Conservation (phyloP, 306 rosid genomes). For the Vigna radiata region DNA sequence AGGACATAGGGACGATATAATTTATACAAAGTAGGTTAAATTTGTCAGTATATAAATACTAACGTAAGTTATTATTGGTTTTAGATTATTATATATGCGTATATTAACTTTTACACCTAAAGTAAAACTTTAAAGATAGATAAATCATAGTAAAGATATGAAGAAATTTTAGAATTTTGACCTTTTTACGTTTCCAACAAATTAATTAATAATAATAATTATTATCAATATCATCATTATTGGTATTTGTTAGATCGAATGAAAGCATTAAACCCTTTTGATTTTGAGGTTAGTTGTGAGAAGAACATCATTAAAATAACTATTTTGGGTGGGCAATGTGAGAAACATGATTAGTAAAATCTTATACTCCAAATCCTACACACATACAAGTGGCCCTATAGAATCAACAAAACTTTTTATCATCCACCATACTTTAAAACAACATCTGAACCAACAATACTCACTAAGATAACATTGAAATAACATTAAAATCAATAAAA, state of each 20-base stretch:
- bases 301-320: conserved; percentile 31
- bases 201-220: too few species aligned
- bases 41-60: neutral
- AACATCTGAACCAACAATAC: conserved; percentile 49
- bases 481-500: conserved; percentile 14
- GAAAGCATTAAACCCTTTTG: conserved; percentile 19
- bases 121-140: neutral
- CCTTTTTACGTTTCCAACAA: neutral
- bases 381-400: conserved; percentile 34
- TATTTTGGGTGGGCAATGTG: conserved; percentile 15
- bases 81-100: too few species aligned
- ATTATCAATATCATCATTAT: too few species aligned
- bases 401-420: conserved; percentile 22
- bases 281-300: conserved; percentile 27
- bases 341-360: conserved; percentile 34
- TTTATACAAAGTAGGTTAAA: neutral
- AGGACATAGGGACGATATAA: neutral
- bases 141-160: too few species aligned
- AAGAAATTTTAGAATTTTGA: too few species aligned
- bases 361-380: conserved; percentile 32
- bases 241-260: neutral
- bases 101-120: neutral
- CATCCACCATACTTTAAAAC: conserved; percentile 47
- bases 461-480: neutral
- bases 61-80: too few species aligned